These are phyloP conservation scores for Mycena capillaripes DNA, from an alignment of 768 basidiomycete species.

Conservation along the genomic window DNA sequence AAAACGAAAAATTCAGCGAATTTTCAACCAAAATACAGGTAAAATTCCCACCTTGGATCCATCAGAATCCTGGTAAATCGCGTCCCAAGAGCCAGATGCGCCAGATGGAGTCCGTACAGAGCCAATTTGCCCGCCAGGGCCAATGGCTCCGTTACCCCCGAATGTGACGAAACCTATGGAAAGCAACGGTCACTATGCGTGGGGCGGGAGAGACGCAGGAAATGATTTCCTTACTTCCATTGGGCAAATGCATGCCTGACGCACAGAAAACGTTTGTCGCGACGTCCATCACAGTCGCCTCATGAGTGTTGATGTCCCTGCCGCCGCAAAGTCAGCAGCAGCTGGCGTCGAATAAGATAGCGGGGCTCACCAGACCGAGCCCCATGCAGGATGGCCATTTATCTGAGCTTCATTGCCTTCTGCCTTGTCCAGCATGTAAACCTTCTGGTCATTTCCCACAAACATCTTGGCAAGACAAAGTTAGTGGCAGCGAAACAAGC, in stretches of 20 bases:
- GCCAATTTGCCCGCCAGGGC: slow-evolving; percentile 73
- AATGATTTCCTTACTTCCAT: slow-evolving; percentile 50
- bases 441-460: slow-evolving; percentile 74
- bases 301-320: slow-evolving; percentile 75
- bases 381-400: slow-evolving; percentile 74
- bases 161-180: slow-evolving; percentile 68
- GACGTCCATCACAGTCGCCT: slow-evolving; percentile 78
- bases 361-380: slow-evolving; percentile 46
- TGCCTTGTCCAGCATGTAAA: slow-evolving; percentile 83
- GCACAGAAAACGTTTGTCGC: slow-evolving; percentile 82
- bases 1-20: no score
- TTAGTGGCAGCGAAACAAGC: no score
- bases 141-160: slow-evolving; percentile 85
- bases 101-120: slow-evolving; percentile 61
- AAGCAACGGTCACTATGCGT: no score
- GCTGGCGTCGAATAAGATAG: neutral
- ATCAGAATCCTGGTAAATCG: slow-evolving; percentile 82
- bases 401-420: slow-evolving; percentile 75
- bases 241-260: slow-evolving; percentile 88
- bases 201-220: no score
- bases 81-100: slow-evolving; percentile 68
- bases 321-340: neutral
- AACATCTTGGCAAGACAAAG: slow-evolving; percentile 64
- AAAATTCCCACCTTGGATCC: slow-evolving; percentile 41
- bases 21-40: no score